Base-by-base conservation (phyloP, 2,329 filamentous ascomycete genomes). In the Canariomyces notabilis region DNA sequence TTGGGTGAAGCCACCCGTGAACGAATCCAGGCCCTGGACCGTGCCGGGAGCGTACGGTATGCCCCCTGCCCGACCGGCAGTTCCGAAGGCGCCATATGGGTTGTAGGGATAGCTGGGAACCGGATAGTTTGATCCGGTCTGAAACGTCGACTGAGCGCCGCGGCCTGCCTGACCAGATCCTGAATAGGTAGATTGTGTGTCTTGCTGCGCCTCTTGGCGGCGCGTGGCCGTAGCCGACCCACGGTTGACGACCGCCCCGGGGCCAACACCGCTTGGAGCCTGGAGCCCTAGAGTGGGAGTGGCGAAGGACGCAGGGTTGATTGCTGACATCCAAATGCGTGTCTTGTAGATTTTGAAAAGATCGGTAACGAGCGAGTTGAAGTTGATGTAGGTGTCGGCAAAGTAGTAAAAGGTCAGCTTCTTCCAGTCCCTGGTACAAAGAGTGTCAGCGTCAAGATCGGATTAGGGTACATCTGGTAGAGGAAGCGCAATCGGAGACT, bases 291-390 rank as follows among this genome's bases (percentile, higher is more conserved):
- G 73, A 3, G 81, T 82, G 15, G 87, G 85, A 52, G 83, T 90
- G 19, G 87, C 87, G 65, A 97, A 96, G 0, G 91, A 96, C 5
- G 91, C 93, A 6, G 93, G 93, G 64, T 98, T 98, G 66, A 98
- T 95, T 4, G 93, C 93, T 4, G 91, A 97, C 88, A 98, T 95
- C 93, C 93, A 98, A 60, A 98, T 98, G 58, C 94, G 82, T 18
- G 91, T 95, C 73, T 98, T 98, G 76, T 97, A 98, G 52, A 97
- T 91, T 69, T 97, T 97, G 78, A 97, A 98, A 11, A 98, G 76
- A 63, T 98, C 93, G 0, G 90, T 95, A 43, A 98, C 93, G 14
- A 98, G 80, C 2, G 89, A 88, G 65, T 98, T 98, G 76, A 98
- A 98, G 70, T 97, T 97, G 74, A 98, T 95, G 65, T 98, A 98